Evolutionary conservation across 306 rosid genomes (phyloP), one percentile per base, ranked within the genome.

Genomic region (Malus orientalis): DNA sequence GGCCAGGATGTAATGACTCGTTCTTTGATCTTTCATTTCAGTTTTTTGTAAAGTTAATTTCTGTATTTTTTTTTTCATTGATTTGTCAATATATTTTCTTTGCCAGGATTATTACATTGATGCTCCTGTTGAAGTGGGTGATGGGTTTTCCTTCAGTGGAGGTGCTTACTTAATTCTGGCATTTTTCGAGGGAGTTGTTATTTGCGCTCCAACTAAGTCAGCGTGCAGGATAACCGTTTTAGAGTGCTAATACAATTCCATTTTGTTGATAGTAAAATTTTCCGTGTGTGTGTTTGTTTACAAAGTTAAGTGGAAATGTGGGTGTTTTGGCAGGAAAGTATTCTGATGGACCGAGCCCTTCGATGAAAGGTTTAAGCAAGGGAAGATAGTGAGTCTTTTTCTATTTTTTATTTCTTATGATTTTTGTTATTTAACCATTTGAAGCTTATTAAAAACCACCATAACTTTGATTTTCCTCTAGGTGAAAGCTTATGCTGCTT

Each of bases 361-460:
- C 93, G 98, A 93, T 81, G 97, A 89, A 81, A 89, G 98, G 98
- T 89, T 93, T 78, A 89, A 89, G 83, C 89, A 86, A 84, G 97
- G 97, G 69, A 93, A 86, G 86, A 78, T 80, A 76, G 98, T 93
- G 85, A 76, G 79, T 67, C 68, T 22, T 33, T 7, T 25, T 19
- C 67, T 30, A 8, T 6, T 63, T 38, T 55, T 18, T 61, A 15
- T 68, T 5, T 22, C 55, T 70, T 53, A 18, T 1, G 25, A 8
- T 29, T 62, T 64, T 33, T 64, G 23, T 13, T 36, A 69, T 15
- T 25, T 18, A 38, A 30, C 68, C 54, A 45, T 60, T 44, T 29
- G 19, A 44, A 60, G 27, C 3, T 13, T 16, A 16, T 60, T 22
- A 7, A 22, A 59, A 72, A 27, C 36, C 47, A 47, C 54, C 2